Percentiles rank a stretch among this genome's conserved stretches.
phyloP scores from a whole-genome alignment of 257 asterid species.

The Nicotiana attenuata region DNA sequence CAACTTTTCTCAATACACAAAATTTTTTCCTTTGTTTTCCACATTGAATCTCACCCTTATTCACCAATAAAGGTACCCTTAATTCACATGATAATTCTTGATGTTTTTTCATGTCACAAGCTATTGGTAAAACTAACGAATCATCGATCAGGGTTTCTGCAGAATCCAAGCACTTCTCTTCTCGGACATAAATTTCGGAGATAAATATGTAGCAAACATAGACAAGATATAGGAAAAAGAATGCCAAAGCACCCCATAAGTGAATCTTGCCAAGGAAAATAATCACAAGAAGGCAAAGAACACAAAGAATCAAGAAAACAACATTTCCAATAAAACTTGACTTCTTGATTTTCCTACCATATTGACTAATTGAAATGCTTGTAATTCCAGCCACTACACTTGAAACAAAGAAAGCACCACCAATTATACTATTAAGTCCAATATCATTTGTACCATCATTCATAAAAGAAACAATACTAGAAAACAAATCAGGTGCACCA shows the following conservation, averaged over 20 bases:
- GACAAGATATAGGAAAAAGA: slow-evolving; percentile 35
- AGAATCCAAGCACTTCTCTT: not conserved
- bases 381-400: slow-evolving; percentile 69
- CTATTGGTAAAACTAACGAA: not conserved
- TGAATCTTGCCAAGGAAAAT: slow-evolving; percentile 35
- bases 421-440: slow-evolving; percentile 65
- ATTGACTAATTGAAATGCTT: slow-evolving; percentile 35
- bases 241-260: slow-evolving; percentile 49
- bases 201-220: slow-evolving; percentile 48
- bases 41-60: not conserved
- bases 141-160: not conserved
- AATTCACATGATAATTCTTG: slow-evolving; percentile 7
- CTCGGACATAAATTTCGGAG: slow-evolving; percentile 31
- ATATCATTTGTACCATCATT: slow-evolving; percentile 20
- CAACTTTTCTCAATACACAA: slow-evolving; percentile 10
- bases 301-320: slow-evolving; percentile 49
- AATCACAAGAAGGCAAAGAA: slow-evolving; percentile 45
- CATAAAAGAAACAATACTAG: slow-evolving; percentile 21
- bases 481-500: slow-evolving; percentile 33
- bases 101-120: slow-evolving; percentile 7
- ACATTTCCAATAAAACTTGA: slow-evolving; percentile 64
- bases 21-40: slow-evolving; percentile 1
- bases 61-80: slow-evolving; percentile 8
- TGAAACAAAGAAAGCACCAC: slow-evolving; percentile 73
- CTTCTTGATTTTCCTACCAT: slow-evolving; percentile 31